Conservation (phyloP, 2,329 filamentous ascomycete genomes). For the Aspergillus neoniger region DNA sequence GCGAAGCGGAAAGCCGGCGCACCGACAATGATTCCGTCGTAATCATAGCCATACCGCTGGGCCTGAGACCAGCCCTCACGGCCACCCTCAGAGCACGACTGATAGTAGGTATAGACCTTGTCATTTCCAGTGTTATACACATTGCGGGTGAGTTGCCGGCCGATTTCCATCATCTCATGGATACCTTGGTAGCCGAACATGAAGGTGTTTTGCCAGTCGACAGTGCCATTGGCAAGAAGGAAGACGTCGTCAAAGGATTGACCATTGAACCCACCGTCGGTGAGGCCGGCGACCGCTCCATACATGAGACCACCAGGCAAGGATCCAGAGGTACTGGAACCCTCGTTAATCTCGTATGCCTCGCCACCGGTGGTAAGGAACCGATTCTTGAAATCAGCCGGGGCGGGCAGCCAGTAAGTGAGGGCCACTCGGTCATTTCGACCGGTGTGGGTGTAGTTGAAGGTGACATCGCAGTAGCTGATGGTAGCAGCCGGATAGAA, state of each 20-base stretch:
- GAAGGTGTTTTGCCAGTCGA: conserved; percentile 35
- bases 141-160: conserved; percentile 47
- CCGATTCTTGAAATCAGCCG: conserved; percentile 45
- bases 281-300: conserved; percentile 45
- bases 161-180: conserved; percentile 53
- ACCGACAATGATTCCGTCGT: conserved; percentile 50
- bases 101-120: conserved; percentile 51
- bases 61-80: conserved; percentile 55
- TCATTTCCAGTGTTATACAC: conserved; percentile 39
- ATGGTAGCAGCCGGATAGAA: too few species aligned
- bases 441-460: too few species aligned
- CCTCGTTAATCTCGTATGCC: neutral
- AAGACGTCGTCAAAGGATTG: conserved; percentile 28
- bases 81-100: conserved; percentile 58
- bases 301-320: conserved; percentile 45
- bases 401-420: conserved; percentile 18
- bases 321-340: neutral
- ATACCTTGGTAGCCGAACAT: conserved; percentile 51
- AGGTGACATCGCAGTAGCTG: too few species aligned
- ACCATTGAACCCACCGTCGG: conserved; percentile 48
- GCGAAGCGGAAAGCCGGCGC: conserved; percentile 26
- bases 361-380: conserved; percentile 48
- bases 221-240: conserved; percentile 50
- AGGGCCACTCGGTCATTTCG: too few species aligned
- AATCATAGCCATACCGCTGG: conserved; percentile 52